phyloP scores from a whole-genome alignment of 1,284 basidiomycete genomes.

The Paramarasmius palmivorus region DNA sequence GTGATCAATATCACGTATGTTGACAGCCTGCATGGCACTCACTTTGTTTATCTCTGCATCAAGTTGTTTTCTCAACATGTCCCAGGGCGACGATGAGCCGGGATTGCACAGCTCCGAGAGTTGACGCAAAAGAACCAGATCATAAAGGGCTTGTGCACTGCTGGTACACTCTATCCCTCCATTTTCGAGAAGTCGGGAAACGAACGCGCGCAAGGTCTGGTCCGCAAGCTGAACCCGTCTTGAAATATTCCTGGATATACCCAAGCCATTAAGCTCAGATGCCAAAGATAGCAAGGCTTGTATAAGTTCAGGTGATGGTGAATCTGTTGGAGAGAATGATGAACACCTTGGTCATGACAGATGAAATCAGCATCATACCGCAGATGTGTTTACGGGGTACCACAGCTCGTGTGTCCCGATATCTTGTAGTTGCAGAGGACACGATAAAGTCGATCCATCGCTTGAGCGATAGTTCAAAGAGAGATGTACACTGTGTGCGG shows the following conservation, averaged over 20 bases:
- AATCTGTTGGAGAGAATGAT: conserved; percentile 27
- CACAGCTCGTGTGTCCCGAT: conserved; percentile 21
- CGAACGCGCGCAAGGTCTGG: conserved; percentile 42
- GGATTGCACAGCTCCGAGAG: conserved; percentile 39
- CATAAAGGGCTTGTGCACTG: conserved; percentile 35
- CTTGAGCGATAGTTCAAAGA: conserved; percentile 45
- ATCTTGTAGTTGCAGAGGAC: conserved; percentile 29
- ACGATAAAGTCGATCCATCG: conserved; percentile 50
- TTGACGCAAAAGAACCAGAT: conserved; percentile 52
- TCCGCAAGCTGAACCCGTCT: conserved; percentile 35
- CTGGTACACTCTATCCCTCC: conserved; percentile 27
- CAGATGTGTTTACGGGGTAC: conserved; percentile 9
- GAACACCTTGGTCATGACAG: conserved; percentile 7
- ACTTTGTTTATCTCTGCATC: conserved; percentile 33
- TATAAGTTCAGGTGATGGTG: conserved; percentile 54
- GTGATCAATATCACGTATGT: not conserved
- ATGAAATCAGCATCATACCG: conserved; percentile 14
- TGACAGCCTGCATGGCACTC: not conserved
- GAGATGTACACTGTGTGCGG: conserved; percentile 31
- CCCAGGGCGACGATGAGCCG: conserved; percentile 30
- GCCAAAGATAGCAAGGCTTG: conserved; percentile 57
- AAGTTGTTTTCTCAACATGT: conserved; percentile 27
- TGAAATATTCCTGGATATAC: conserved; percentile 37
- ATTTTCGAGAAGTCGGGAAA: conserved; percentile 31
- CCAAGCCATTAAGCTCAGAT: conserved; percentile 53